phyloP scores from a whole-genome alignment of 208 protist genomes.

The Entamoeba moshkovskii region DNA sequence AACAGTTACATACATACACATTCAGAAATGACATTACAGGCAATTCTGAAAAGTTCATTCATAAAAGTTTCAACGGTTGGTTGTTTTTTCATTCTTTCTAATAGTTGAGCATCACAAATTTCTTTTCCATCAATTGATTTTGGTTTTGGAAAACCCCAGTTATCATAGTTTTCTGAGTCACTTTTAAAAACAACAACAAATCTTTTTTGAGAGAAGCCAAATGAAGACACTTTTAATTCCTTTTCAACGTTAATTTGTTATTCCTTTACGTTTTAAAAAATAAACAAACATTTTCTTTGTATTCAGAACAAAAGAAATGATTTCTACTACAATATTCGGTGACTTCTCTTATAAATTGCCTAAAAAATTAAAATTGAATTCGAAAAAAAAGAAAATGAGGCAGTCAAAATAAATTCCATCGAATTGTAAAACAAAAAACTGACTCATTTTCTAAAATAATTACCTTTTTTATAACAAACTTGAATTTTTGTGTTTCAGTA shows the following conservation, averaged over 20 bases:
- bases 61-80: neutral
- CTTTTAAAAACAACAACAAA: neutral
- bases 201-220: neutral
- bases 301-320: neutral
- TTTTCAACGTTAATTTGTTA: neutral
- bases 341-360: neutral
- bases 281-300: neutral
- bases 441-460: too few relatives aligned
- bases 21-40: neutral
- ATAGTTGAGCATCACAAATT: neutral
- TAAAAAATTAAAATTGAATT: too few relatives aligned
- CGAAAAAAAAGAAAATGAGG: too few relatives aligned
- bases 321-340: neutral
- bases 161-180: neutral
- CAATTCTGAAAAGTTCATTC: neutral
- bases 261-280: too few relatives aligned
- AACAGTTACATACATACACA: neutral
- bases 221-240: neutral
- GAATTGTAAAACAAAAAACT: too few relatives aligned
- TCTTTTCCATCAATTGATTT: neutral
- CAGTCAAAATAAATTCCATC: too few relatives aligned
- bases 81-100: neutral
- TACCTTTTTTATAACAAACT: neutral
- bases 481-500: neutral
- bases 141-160: neutral